Base-by-base conservation (phyloP, 2,329 filamentous ascomycete genomes). In the Gnomoniopsis smithogilvyi region DNA sequence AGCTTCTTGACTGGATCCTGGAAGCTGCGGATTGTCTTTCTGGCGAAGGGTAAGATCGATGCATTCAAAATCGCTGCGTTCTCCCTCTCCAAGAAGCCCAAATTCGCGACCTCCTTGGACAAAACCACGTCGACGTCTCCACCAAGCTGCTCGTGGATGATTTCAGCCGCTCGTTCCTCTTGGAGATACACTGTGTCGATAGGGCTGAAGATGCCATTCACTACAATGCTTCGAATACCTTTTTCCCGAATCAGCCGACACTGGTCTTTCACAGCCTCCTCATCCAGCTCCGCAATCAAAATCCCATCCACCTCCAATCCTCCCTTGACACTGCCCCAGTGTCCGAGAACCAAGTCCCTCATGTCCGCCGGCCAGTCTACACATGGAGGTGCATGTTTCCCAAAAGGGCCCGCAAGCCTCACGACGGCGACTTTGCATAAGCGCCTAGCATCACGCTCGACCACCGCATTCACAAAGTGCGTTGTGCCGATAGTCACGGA, bases 1-100 rank as follows among this genome's bases (percentile, higher is more conserved):
- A 88, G 69, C 2, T 74, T 72, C 45, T 70, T 69, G 47, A 87
- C 76, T 1, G 84, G 79, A 41, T 74, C 72, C 24, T 80, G 74
- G 63, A 88, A 88, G 1, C 79, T 78, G 11, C 72, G 73, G 61
- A 87, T 85, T 0, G 83, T 87, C 62, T 76, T 75, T 17, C 77
- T 74, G 0, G 84, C 85, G 65, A 86, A 86, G 0, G 75, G 67
- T 12, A 87, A 72, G 36, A 88, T 85, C 2, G 84, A 79, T 0
- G 84, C 85, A 63, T 89, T 88, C 21, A 89, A 72, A 19, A 88
- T 85, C 2, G 83, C 80, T 0, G 85, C 85, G 65, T 88, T 88
- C 68, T 88, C 86, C 41, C 86, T 76, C 69, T 87, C 85, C 8
- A 87, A 70, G 55, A 85, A 83, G 43, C 73, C 81, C 12, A 81